phyloP scores from a whole-genome alignment of 2,329 filamentous ascomycete genomes.

The Aspergillus niger region DNA sequence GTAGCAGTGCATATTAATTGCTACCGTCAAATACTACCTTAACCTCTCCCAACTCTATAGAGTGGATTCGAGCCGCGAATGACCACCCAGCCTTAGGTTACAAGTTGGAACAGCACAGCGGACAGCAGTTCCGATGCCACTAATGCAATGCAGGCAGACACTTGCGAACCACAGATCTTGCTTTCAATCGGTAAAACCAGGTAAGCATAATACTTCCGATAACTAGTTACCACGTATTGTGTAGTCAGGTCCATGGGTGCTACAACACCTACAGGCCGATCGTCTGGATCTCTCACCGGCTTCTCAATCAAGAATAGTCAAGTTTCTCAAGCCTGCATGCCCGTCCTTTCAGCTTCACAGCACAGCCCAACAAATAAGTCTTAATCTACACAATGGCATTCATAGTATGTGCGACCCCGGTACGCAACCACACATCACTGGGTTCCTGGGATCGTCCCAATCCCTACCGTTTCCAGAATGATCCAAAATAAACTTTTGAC shows the following conservation, averaged over 20 bases:
- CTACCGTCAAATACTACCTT: not conserved
- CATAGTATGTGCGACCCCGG: not conserved
- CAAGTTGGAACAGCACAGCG: not conserved
- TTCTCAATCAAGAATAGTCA: not conserved
- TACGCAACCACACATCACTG: not conserved
- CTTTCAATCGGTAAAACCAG: not conserved
- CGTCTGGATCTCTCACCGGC: not conserved
- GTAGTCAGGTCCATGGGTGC: not conserved
- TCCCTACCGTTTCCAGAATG: constrained; percentile 1
- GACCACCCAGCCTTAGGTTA: not conserved
- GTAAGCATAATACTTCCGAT: not conserved
- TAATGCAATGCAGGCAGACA: not conserved
- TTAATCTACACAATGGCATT: not conserved
- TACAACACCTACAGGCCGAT: not conserved
- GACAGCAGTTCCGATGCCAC: not conserved
- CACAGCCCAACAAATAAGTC: not conserved
- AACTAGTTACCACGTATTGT: too few relatives aligned
- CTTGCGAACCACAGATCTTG: not conserved
- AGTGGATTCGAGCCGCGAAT: not conserved
- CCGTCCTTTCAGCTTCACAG: not conserved
- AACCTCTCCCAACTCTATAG: not conserved
- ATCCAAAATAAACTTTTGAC: not conserved
- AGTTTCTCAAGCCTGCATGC: not conserved
- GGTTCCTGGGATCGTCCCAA: not conserved
- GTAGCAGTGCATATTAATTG: not conserved